A percentile compares a stretch with the other conserved stretches of the same genome.
Evolutionary conservation across 2,329 filamentous ascomycete genomes (phyloP).

Genomic region (Furcasterigmium sp.): DNA sequence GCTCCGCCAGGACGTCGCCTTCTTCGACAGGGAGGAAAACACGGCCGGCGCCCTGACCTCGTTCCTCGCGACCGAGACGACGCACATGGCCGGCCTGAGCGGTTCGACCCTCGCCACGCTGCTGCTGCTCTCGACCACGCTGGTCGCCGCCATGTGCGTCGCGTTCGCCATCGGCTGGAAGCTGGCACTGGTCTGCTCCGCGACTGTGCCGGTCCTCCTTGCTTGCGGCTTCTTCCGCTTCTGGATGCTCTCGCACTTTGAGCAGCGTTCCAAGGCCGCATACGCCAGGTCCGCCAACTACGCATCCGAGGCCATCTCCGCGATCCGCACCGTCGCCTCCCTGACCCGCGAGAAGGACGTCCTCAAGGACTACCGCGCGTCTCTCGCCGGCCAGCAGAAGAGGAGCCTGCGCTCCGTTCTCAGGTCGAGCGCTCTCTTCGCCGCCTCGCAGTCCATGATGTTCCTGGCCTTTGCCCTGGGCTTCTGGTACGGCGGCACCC

Average conservation of each 20-base stretch:
- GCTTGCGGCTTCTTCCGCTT: conserved; percentile 85
- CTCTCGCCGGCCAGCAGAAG: conserved; percentile 61
- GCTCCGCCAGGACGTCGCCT: conserved; percentile 86
- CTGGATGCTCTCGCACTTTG: conserved; percentile 75
- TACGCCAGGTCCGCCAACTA: conserved; percentile 79
- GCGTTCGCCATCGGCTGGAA: conserved; percentile 82
- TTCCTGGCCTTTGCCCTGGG: conserved; percentile 82
- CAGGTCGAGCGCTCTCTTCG: conserved; percentile 74
- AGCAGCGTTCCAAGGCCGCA: conserved; percentile 70
- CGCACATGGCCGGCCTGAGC: conserved; percentile 80
- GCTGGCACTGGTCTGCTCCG: conserved; percentile 74
- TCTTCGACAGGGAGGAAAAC: conserved; percentile 88
- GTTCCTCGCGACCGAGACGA: conserved; percentile 85
- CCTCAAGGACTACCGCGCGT: conserved; percentile 61
- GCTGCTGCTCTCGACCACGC: conserved; percentile 72
- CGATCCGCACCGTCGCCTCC: conserved; percentile 88
- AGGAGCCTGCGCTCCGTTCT: conserved; percentile 67
- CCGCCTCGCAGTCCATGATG: conserved; percentile 75
- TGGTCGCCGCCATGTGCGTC: conserved; percentile 67
- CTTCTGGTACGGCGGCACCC: conserved; percentile 85
- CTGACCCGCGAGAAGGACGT: conserved; percentile 85
- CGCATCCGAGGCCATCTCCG: conserved; percentile 88
- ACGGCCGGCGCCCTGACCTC: conserved; percentile 83
- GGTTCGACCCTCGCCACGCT: conserved; percentile 85
- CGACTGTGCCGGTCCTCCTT: conserved; percentile 72